Base-by-base conservation (phyloP, 1,284 basidiomycete species). In the Xerocomus amazonicus region DNA sequence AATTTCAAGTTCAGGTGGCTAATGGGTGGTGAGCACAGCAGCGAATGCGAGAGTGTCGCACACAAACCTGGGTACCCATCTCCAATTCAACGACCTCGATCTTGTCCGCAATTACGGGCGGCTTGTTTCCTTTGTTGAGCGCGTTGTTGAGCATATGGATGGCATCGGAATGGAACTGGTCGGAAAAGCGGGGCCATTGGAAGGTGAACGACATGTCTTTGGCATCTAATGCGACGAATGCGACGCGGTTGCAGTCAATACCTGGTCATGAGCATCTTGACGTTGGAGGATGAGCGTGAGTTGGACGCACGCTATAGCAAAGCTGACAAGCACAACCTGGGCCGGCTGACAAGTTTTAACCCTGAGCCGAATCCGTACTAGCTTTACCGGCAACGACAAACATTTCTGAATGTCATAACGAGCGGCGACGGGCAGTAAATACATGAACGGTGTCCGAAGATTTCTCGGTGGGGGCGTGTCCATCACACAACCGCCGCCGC, bases 1-100 rank as follows among this genome's bases (percentile, higher is more conserved):
- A 60, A 99, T 90, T 66, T 98, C 95, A 17, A 99, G 79, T 56
- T 98, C 96, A 38, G 97, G 97, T 17, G 97, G 96, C 92, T 94
- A 58, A 3, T 19, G 31, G 39, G 36, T 2, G 32, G 37, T 49
- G 29, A 55, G 54, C 9, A 43, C 35, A 50, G 44, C 35, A 50
- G 44, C 42, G 49, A 46, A 49, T 54, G 27, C 4, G 26, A 7
- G 6, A 9, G 26, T n/a, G 8, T 36, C 44, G 51, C 9, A 32
- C 43, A 73, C 81, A 56, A 55, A 92, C 94, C 75, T 97, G 90
- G 1, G 90, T 94, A 37, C 97, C 97, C 96, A 99, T 99, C 71
- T 95, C 87, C 28, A 99, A 75, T 69, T 98, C 96, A 50, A 97
- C 90, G 29, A 99, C 97, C 66, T 97, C 90, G 58, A 99, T 99